These are phyloP conservation scores for Rubia tinctorum DNA, from an alignment of 305 asterid species.

Conservation along the genomic window DNA sequence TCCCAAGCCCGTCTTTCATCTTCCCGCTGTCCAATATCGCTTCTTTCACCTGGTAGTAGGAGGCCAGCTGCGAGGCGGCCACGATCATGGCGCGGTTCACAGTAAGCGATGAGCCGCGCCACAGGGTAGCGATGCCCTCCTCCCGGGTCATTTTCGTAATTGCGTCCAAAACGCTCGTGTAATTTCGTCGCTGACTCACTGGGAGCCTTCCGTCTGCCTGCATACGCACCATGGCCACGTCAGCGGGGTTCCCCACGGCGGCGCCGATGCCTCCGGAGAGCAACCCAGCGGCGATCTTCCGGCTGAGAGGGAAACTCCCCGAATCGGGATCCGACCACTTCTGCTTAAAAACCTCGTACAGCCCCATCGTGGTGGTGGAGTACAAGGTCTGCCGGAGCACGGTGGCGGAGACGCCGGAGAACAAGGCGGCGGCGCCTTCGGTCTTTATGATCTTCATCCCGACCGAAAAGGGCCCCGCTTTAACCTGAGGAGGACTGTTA, in stretches of 20 bases:
- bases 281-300: no score
- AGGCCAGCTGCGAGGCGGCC: no score
- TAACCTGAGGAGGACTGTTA: constrained; percentile 2
- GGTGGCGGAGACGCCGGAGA: constrained; percentile 70
- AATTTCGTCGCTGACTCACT: constrained; percentile 43
- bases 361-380: constrained; percentile 70
- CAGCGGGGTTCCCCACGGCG: no score
- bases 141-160: constrained; percentile 45
- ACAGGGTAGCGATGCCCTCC: constrained; percentile 53
- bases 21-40: constrained; percentile 21
- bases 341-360: constrained; percentile 56
- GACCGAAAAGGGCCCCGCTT: constrained; percentile 48
- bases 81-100: no score
- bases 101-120: constrained; percentile 11
- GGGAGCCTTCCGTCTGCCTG: no score
- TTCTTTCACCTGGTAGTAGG: no score
- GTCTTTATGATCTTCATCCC: constrained; percentile 50
- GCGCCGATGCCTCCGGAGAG: no score
- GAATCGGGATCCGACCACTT: constrained; percentile 54
- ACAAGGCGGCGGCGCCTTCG: constrained; percentile 54
- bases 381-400: constrained; percentile 60
- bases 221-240: no score
- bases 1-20: not conserved
- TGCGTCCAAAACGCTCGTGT: constrained; percentile 60
- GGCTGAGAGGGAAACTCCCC: constrained; percentile 33